Conservation (phyloP, 805 yeast species). For the Tetrapisispora arboricola region DNA sequence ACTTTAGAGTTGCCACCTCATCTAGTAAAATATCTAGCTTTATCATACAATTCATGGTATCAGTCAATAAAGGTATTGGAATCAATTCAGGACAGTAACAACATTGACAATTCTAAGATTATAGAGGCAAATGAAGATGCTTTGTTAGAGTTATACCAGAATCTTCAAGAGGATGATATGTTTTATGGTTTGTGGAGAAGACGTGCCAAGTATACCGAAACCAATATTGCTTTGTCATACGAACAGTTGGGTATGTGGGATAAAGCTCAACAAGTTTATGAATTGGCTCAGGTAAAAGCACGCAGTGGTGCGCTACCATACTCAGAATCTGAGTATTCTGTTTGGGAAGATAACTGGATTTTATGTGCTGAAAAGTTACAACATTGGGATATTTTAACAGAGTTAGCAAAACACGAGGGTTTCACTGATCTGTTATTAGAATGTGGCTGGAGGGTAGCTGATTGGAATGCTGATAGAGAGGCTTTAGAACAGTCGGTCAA, state of each 20-base stretch:
- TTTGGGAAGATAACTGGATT: constrained; percentile 99
- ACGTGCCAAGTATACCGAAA: constrained; percentile 87
- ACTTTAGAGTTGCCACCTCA: constrained; percentile 86
- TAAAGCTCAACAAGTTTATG: constrained; percentile 86
- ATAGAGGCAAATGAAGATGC: constrained; percentile 86
- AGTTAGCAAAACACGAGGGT: constrained; percentile 94
- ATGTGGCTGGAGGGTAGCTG: constrained; percentile 99
- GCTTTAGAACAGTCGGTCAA: constrained; percentile 90
- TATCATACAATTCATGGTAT: constrained; percentile 85
- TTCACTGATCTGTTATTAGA: constrained; percentile 91
- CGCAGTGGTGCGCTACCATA: constrained; percentile 91
- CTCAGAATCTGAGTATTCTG: constrained; percentile 85
- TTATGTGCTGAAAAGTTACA: constrained; percentile 92
- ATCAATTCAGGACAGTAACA: constrained; percentile 47
- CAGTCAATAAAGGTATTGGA: constrained; percentile 80
- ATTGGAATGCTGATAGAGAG: constrained; percentile 92
- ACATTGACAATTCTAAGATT: constrained; percentile 60
- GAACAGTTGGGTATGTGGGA: constrained; percentile 96
- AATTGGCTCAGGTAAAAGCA: constrained; percentile 93
- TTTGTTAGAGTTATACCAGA: constrained; percentile 75
- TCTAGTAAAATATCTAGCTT: constrained; percentile 76
- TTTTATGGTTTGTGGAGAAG: constrained; percentile 97
- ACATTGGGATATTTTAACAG: constrained; percentile 96
- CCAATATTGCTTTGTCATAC: constrained; percentile 83
- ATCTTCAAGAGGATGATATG: constrained; percentile 89